Conservation (phyloP, 805 yeast genomes). For the Lipomyces japonicus region DNA sequence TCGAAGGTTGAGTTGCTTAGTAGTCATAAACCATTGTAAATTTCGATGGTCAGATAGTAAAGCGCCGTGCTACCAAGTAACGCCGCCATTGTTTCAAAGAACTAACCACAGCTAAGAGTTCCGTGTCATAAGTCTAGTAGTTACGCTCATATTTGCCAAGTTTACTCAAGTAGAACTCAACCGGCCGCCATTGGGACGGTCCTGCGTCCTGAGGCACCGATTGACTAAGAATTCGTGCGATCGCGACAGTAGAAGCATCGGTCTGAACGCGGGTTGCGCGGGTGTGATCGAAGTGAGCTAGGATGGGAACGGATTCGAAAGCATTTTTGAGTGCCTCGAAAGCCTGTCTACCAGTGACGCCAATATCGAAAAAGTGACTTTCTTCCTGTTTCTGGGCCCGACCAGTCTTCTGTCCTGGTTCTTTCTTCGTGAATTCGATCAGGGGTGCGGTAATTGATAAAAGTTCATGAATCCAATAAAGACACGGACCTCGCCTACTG, state of each 20-base stretch:
- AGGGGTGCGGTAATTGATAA: neutral
- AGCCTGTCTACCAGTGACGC: too few relatives aligned
- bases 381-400: neutral
- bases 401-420: neutral
- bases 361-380: too few relatives aligned
- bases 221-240: slow-evolving; percentile 2
- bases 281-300: too few relatives aligned
- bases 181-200: neutral
- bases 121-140: slow-evolving; percentile 7
- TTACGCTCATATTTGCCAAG: slow-evolving; percentile 5
- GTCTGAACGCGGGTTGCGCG: neutral
- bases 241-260: slow-evolving; percentile 17
- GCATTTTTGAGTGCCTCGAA: neutral
- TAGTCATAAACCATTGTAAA: too few relatives aligned
- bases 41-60: too few relatives aligned
- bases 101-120: slow-evolving; percentile 10
- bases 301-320: neutral
- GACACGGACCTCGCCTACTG: slow-evolving; percentile 1
- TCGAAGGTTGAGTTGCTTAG: too few relatives aligned
- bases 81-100: slow-evolving; percentile 12
- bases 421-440: neutral
- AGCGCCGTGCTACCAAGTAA: slow-evolving; percentile 3
- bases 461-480: slow-evolving; percentile 10
- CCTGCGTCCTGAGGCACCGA: slow-evolving; percentile 1
- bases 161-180: neutral